Percentiles rank a stretch among this genome's conserved stretches.
Evolutionary conservation across 2,329 filamentous ascomycete species (phyloP).

Genomic region (Hypoxylon sp.): DNA sequence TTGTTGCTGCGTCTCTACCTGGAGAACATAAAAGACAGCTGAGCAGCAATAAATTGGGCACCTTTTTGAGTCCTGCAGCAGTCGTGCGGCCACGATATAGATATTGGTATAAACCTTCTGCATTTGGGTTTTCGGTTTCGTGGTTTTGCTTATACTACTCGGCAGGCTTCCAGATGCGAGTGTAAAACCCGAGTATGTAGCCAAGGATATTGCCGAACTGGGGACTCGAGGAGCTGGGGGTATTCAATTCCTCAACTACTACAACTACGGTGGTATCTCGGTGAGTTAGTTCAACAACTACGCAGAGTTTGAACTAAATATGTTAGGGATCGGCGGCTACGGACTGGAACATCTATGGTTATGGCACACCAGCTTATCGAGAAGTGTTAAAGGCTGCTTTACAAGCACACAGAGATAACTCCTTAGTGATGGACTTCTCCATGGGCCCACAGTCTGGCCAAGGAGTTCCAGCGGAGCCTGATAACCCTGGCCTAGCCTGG

Average conservation of each 20-base stretch:
- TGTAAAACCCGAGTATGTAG: neutral
- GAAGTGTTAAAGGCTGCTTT: neutral
- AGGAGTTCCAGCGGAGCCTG: neutral
- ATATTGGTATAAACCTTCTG: neutral
- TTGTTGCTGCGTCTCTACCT: neutral
- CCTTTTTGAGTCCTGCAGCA: neutral
- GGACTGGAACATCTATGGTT: neutral
- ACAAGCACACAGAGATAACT: neutral
- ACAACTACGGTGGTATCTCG: neutral
- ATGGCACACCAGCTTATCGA: neutral
- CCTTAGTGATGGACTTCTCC: neutral
- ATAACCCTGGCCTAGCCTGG: neutral
- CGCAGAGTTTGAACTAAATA: neutral
- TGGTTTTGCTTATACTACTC: neutral
- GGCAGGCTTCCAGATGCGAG: neutral
- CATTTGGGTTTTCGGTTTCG: neutral
- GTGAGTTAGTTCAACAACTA: neutral
- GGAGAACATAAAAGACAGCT: neutral
- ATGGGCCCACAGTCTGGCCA: constrained; percentile 1
- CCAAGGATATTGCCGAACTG: neutral
- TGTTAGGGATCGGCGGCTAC: neutral
- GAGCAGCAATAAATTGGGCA: neutral
- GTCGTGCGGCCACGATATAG: neutral
- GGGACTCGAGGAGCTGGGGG: neutral
- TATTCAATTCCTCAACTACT: neutral